Conservation (phyloP, 176 grass and related monocot species). For the Hsuehochloa calcarea region DNA sequence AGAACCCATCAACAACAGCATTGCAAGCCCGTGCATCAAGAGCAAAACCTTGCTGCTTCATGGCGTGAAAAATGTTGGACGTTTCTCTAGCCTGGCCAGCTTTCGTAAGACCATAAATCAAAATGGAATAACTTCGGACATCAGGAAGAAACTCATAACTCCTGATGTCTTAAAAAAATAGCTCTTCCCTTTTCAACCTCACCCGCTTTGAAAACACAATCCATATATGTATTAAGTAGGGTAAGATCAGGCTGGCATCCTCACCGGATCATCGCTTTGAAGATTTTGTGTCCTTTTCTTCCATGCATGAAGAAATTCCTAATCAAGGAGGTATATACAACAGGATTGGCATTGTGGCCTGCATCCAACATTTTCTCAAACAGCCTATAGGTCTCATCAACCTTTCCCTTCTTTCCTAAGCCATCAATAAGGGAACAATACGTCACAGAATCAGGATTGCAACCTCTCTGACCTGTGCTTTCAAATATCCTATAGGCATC, state of each 20-base stretch:
- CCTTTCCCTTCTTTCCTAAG: constrained; percentile 76
- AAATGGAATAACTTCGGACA: constrained; percentile 79
- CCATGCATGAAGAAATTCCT: constrained; percentile 83
- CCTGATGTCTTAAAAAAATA: constrained; percentile 79
- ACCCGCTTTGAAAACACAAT: constrained; percentile 85
- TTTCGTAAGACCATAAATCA: constrained; percentile 95
- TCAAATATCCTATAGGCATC: constrained; percentile 82
- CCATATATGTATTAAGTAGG: constrained; percentile 93
- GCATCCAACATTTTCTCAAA: constrained; percentile 88
- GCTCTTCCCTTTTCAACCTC: constrained; percentile 68
- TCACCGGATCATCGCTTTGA: constrained; percentile 76
- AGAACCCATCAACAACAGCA: constrained; percentile 86
- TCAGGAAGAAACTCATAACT: constrained; percentile 65
- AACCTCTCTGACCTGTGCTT: constrained; percentile 61
- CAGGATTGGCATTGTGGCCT: constrained; percentile 65
- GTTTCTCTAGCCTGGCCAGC: constrained; percentile 89
- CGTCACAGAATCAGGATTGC: constrained; percentile 68
- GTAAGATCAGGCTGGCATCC: constrained; percentile 79
- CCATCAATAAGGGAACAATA: constrained; percentile 92
- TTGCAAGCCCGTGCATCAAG: constrained; percentile 84
- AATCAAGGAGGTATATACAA: constrained; percentile 85
- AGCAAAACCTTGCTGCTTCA: constrained; percentile 81
- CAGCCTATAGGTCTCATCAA: constrained; percentile 85
- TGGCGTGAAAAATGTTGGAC: constrained; percentile 80
- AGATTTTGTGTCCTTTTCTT: constrained; percentile 96